Base-by-base conservation (phyloP, 345 rosid genomes). In the Raphanus sativus region DNA sequence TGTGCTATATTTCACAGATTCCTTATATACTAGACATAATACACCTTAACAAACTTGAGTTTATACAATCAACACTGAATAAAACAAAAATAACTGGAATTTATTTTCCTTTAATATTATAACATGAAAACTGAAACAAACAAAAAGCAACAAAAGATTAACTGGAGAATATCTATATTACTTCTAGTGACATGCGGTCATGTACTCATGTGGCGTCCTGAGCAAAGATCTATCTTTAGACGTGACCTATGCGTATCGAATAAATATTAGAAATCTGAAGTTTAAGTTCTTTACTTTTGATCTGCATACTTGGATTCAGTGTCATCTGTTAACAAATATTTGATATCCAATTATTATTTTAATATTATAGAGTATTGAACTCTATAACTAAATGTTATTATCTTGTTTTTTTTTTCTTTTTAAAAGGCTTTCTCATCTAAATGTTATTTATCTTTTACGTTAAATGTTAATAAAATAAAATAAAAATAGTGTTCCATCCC, bases 61-160 rank as follows among this genome's bases (percentile, higher is more conserved):
- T 56, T 58, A 58, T 58, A 25, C 15, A 4, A 58, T 58, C 32
- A 25, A 10, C 32, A 58, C 30, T 1, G 10, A 24, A 56, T 28
- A 26, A 26, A 26, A 4, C 29, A 59, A 26, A 59, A 26, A 26
- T 5, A 6, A 24, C 62, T 24, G n/a, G 6, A 58, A 58, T 25
- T 25, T 25, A 4, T 59, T 25, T 59, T 25, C 62, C 8, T 59
- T 26, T 4, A 48, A 13, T 13, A 13, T 25, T 25, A n/a, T 10
- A 58, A 25, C 62, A 59, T 59, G 8, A 59, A 59, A 59, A 59
- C 62, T 59, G 62, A 59, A 59, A 59, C 4, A 56, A 59, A 59
- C 3, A 58, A 58, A 26, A 56, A 56, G 10, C 28, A 56, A 2
- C n/a, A 13, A 13, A 13, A 26, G 5, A 59, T 9, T 25, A 8